Conservation (phyloP, 176 grass and related monocot genomes). For the Typha latifolia region DNA sequence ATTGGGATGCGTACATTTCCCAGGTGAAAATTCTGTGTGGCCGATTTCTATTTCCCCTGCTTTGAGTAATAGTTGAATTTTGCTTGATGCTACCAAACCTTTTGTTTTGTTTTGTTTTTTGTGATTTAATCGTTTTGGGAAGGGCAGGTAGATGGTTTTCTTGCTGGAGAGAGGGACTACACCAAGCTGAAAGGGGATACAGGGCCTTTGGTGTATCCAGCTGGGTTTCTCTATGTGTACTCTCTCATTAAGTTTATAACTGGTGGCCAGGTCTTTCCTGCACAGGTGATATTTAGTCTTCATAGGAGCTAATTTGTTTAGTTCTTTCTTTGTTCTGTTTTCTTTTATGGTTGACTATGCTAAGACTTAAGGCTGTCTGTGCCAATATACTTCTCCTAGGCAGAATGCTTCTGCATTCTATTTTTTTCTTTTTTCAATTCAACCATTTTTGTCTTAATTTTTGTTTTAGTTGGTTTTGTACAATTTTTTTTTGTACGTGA, state of each 20-base stretch:
- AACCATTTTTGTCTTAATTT: too few relatives aligned
- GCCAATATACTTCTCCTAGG: neutral
- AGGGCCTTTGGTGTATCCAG: slow-evolving; percentile 83
- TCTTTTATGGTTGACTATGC: too few relatives aligned
- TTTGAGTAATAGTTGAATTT: neutral
- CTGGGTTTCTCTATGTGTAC: slow-evolving; percentile 92
- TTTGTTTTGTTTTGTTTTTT: slow-evolving; percentile 13
- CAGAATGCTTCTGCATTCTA: neutral
- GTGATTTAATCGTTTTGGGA: neutral
- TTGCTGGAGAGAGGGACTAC: slow-evolving; percentile 78
- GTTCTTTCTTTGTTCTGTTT: too few relatives aligned
- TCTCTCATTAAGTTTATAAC: slow-evolving; percentile 70
- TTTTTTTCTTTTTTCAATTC: too few relatives aligned
- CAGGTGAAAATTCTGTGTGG: slow-evolving; percentile 44
- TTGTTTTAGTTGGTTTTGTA: too few relatives aligned
- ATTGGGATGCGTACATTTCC: slow-evolving; percentile 97
- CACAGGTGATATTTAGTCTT: slow-evolving; percentile 40
- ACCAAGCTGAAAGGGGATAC: slow-evolving; percentile 91
- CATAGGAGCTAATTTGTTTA: too few relatives aligned
- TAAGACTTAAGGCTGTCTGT: too few relatives aligned
- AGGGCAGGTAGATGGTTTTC: slow-evolving; percentile 63
- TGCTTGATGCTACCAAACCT: neutral
- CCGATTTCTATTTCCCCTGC: neutral
- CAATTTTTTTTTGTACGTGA: too few relatives aligned
- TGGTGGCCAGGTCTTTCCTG: slow-evolving; percentile 62